These are phyloP conservation scores for Eimeria sp. DNA, from an alignment of 169 alveolate genomes.

Conservation along the genomic window DNA sequence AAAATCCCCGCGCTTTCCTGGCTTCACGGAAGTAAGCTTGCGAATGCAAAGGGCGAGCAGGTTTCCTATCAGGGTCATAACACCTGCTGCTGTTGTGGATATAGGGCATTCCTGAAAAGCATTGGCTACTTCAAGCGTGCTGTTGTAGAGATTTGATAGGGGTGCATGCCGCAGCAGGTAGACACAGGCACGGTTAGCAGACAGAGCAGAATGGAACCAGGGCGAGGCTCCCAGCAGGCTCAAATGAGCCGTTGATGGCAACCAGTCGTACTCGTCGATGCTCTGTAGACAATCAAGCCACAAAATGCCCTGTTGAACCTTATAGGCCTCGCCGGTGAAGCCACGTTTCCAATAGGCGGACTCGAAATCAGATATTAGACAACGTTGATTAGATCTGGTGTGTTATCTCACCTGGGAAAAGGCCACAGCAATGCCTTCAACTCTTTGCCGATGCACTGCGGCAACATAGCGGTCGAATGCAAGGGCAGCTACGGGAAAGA, in stretches of 20 bases:
- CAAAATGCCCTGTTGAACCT: neutral
- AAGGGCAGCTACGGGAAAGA: constrained; percentile 63
- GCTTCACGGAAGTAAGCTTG: constrained; percentile 34
- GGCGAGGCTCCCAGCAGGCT: constrained; percentile 36
- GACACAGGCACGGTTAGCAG: constrained; percentile 26
- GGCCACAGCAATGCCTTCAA: constrained; percentile 48
- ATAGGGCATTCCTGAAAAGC: constrained; percentile 59
- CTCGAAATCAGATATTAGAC: neutral
- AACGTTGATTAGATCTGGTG: neutral
- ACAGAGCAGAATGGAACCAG: constrained; percentile 40
- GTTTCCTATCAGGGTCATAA: constrained; percentile 5
- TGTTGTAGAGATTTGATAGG: constrained; percentile 49
- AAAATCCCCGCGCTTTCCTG: constrained; percentile 32
- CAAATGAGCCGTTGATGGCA: constrained; percentile 7
- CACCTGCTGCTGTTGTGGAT: constrained; percentile 23
- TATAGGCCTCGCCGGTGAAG: neutral
- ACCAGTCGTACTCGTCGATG: constrained; percentile 55
- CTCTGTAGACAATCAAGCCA: constrained; percentile 32
- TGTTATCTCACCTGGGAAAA: constrained; percentile 39
- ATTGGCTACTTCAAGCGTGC: constrained; percentile 20
- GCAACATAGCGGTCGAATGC: constrained; percentile 31
- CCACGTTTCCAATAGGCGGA: neutral
- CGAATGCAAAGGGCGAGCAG: constrained; percentile 28
- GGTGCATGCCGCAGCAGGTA: constrained; percentile 69
- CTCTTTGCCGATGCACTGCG: constrained; percentile 30